Percentiles rank a stretch among this genome's conserved stretches.
These are phyloP conservation scores for Triticum monococcum DNA, from an alignment of 176 grass and related monocot species.

Conservation along the genomic window DNA sequence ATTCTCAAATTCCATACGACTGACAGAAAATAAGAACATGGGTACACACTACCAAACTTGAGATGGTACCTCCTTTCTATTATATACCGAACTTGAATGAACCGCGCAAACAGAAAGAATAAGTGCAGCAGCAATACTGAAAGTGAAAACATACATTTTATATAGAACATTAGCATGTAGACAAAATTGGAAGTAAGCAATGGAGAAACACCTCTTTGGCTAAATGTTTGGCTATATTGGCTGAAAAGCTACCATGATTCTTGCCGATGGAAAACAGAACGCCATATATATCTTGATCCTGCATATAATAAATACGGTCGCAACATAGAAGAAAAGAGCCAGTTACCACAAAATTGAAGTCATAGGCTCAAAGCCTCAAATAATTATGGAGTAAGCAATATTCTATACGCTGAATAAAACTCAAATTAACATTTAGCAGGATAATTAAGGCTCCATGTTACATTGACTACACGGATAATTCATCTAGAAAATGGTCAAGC, in stretches of 20 bases:
- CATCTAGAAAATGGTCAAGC: not conserved
- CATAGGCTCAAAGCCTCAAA: not conserved
- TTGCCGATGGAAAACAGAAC: conserved; percentile 77
- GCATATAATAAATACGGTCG: conserved; percentile 45
- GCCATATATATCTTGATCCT: conserved; percentile 82
- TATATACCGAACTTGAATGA: not conserved
- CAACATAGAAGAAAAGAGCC: conserved; percentile 26
- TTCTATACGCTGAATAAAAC: not conserved
- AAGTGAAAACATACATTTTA: not conserved
- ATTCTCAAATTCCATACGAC: not conserved
- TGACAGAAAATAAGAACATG: not conserved
- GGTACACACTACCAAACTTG: not conserved
- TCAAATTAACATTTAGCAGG: not conserved
- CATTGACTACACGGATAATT: not conserved
- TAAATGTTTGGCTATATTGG: conserved; percentile 74
- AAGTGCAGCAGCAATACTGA: not conserved
- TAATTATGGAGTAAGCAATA: conserved; percentile 14
- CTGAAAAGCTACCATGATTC: conserved; percentile 66
- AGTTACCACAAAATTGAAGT: conserved; percentile 10
- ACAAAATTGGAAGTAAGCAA: not conserved
- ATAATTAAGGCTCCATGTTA: not conserved
- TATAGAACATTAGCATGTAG: conserved; percentile 13
- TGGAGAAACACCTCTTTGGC: conserved; percentile 71
- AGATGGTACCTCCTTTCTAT: not conserved
- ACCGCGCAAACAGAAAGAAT: not conserved